Base-by-base conservation (phyloP, 345 rosid genomes). In the Pugionium cornutum region DNA sequence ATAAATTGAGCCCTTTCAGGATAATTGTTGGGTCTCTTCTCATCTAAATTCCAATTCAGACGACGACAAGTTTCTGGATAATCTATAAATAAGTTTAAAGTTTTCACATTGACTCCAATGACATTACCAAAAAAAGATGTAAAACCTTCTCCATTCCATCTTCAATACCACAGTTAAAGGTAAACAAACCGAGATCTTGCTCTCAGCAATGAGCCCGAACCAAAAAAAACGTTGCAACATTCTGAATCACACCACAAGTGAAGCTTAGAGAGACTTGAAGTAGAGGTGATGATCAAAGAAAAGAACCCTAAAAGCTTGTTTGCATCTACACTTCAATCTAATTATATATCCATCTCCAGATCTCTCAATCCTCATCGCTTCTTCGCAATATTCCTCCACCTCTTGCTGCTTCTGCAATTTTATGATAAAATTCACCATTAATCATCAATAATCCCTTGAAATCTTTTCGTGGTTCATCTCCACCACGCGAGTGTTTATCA, bases 361-460 rank as follows among this genome's bases (percentile, higher is more conserved):
- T 65, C 76, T 72, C 42, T 72, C 76, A 65, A 65, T 72, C 61
- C 76, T 72, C 76, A 72, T 72, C 53, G 66, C 76, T 65, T 67
- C 66, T 72, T 55, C 71, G 50, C 66, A 57, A 25, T 28, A 53
- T 53, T 51, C 76, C 50, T 64, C 68, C 7, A 58, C 47, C 31
- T 70, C 57, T 28, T 62, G 63, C 25, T 30, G 34, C 6, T 10
- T 45, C 49, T 62, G 51, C 58, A 49, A 30, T 4, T 6, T 5
- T 2, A 28, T 2, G n/a, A 66, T 41, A 10, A 31, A 4, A 28
- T 9, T 67, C 49, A 67, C 41, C 5, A 9, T 25, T 18, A 41
- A 18, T 2, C 7, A 40, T 53, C 28, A 43, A 42, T 18, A 53
- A 7, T 1, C 31, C 43, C 35, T 29, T 25, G 1, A 53, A 28